These are phyloP conservation scores for Tulasnella sp. DNA, from an alignment of 768 basidiomycete species.

Conservation along the genomic window DNA sequence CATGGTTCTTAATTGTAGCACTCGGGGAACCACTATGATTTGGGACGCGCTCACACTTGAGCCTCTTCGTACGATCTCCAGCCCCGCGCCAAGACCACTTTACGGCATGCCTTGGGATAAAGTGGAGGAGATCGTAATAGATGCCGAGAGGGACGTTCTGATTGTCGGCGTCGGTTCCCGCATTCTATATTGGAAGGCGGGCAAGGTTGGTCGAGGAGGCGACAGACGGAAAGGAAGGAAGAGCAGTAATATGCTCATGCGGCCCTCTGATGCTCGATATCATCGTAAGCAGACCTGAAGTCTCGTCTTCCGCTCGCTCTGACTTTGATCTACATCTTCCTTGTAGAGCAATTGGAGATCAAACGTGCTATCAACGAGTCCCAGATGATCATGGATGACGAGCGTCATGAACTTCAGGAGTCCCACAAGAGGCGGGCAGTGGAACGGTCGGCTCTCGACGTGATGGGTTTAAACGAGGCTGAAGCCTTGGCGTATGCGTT, in stretches of 20 bases:
- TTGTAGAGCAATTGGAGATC: conserved; percentile 53
- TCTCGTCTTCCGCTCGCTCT: background rate
- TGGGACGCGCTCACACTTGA: conserved; percentile 60
- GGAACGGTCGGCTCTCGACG: conserved; percentile 45
- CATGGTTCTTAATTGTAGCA: conserved; percentile 31
- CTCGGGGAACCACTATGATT: conserved; percentile 44
- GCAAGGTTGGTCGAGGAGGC: conserved; percentile 24
- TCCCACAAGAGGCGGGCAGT: conserved; percentile 42
- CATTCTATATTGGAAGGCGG: conserved; percentile 61
- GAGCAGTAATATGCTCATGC: conserved; percentile 5
- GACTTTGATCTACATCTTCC: background rate
- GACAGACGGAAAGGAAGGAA: conserved; percentile 23
- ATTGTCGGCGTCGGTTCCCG: conserved; percentile 50
- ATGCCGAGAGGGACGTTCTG: conserved; percentile 37
- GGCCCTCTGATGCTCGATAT: conserved; percentile 27
- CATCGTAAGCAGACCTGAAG: conserved; percentile 27
- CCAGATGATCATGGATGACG: conserved; percentile 39
- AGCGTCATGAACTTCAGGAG: conserved; percentile 32
- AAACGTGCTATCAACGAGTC: conserved; percentile 54
- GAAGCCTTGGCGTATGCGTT: conserved; percentile 72
- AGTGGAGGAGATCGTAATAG: conserved; percentile 43
- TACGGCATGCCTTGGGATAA: conserved; percentile 37
- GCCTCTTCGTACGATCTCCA: conserved; percentile 42
- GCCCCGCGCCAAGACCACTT: conserved; percentile 30
- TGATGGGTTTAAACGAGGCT: conserved; percentile 59